Base-by-base conservation (phyloP, 2,329 filamentous ascomycete species). In the Microdochium paspali region DNA sequence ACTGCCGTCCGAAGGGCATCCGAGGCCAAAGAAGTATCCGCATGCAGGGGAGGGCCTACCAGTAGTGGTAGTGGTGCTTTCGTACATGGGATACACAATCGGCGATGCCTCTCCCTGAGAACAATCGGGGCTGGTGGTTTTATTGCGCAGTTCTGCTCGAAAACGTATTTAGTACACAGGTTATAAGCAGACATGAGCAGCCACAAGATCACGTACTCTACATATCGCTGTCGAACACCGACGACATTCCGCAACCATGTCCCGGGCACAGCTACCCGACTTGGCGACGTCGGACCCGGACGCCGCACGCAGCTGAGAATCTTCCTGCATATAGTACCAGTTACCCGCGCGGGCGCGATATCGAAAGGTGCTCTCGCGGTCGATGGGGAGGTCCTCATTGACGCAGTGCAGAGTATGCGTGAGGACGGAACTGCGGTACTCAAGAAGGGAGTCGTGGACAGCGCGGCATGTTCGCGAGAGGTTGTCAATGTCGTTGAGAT, bases 401-500 rank as follows among this genome's bases (percentile, higher is more conserved):
- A 73, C 74, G 70, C 91, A 96, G 52, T 82, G 88, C 45, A 96
- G 73, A 2, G 89, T 91, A 51, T 84, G 82, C 31, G 72, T 73
- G 46, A 93, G 73, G 18, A 96, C 77, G 54, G 85, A 80, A 45
- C 72, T 74, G 58, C 88, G 84, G 65, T 87, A 90, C 57, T 90
- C 87, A 40, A 94, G 71, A 23, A 97, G 76, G 54, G 84, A 87
- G 48, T 76, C 75, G 55, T 87, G 87, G 53, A 95, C 80, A 59
- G 87, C 82, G 46, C 85, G 86, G 63, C 89, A 95, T 47, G 88
- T 90, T 47, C 79, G 80, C 46, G 90, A 87, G 20, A 97, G 79
- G 53, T 84, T 82, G 64, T 95, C 84, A 57, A 96, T 79, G 13
- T 87, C 85, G 64, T 91, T 95, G 45, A 95, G 78, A 63, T 97